Percentiles rank a stretch among this genome's conserved stretches.
Evolutionary conservation across 2,329 filamentous ascomycete species (phyloP).

Genomic region (Colletotrichum sp.): DNA sequence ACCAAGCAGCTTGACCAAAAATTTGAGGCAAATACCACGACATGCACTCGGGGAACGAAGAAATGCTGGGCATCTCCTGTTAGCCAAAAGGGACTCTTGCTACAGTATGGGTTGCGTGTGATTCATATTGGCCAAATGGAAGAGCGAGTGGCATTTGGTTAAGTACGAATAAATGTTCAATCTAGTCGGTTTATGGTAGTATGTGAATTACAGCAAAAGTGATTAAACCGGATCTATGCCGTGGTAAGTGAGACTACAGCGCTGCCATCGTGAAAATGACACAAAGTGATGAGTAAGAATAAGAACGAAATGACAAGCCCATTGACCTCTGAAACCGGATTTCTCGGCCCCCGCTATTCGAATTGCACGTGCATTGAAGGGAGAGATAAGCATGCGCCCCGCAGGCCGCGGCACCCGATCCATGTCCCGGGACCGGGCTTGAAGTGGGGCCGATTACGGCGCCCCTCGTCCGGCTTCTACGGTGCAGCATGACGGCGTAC

Average conservation of each 20-base stretch:
- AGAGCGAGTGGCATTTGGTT: too few species aligned
- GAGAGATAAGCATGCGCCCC: background rate
- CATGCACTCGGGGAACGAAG: too few species aligned
- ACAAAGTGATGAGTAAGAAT: background rate
- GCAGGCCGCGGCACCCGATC: background rate
- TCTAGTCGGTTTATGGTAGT: too few species aligned
- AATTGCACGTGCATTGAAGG: background rate
- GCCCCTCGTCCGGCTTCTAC: background rate
- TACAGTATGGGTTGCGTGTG: too few species aligned
- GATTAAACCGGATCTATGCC: too few species aligned
- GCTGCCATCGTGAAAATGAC: background rate
- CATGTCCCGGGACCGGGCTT: background rate
- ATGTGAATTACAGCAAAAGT: too few species aligned
- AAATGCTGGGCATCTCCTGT: too few species aligned
- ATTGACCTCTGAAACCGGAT: background rate
- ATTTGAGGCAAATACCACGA: background rate
- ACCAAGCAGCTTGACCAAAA: background rate
- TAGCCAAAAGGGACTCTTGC: too few species aligned
- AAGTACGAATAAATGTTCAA: too few species aligned
- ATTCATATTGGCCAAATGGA: too few species aligned
- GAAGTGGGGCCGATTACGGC: background rate
- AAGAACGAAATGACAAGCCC: rapidly evolving
- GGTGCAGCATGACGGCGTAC: background rate
- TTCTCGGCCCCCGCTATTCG: background rate
- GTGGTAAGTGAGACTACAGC: too few species aligned